Conservation (phyloP, 2,329 filamentous ascomycete genomes). For the Cercospora sojina region DNA sequence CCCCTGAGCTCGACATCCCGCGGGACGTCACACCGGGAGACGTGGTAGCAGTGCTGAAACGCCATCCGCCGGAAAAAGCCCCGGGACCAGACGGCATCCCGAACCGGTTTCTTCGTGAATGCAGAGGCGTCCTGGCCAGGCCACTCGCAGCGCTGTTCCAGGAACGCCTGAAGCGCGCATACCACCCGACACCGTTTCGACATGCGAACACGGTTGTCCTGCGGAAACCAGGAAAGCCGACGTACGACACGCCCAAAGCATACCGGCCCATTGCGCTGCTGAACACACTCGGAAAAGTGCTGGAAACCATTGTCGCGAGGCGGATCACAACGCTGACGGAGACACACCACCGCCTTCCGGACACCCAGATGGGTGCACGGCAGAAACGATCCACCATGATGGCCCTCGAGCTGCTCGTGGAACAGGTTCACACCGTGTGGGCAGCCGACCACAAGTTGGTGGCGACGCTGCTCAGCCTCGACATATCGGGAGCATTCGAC, state of each 20-base stretch:
- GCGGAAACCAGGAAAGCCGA: no score
- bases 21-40: no score
- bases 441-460: slow-evolving; percentile 27
- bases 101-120: not conserved
- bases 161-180: no score
- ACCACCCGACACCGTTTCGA: no score
- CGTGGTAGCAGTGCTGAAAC: no score
- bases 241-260: slow-evolving; percentile 31
- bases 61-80: no score
- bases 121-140: no score
- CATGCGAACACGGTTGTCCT: no score
- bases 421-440: slow-evolving; percentile 27
- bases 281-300: slow-evolving; percentile 35
- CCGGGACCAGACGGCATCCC: not conserved
- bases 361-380: slow-evolving; percentile 33
- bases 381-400: slow-evolving; percentile 31
- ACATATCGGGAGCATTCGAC: slow-evolving; percentile 37
- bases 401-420: slow-evolving; percentile 32
- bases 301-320: slow-evolving; percentile 33
- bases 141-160: no score
- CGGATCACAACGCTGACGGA: slow-evolving; percentile 25
- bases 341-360: slow-evolving; percentile 26
- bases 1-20: no score
- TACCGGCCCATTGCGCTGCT: slow-evolving; percentile 35
- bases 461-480: slow-evolving; percentile 36